phyloP scores from a whole-genome alignment of 2,329 filamentous ascomycete species.

The Cladosporium sp. region DNA sequence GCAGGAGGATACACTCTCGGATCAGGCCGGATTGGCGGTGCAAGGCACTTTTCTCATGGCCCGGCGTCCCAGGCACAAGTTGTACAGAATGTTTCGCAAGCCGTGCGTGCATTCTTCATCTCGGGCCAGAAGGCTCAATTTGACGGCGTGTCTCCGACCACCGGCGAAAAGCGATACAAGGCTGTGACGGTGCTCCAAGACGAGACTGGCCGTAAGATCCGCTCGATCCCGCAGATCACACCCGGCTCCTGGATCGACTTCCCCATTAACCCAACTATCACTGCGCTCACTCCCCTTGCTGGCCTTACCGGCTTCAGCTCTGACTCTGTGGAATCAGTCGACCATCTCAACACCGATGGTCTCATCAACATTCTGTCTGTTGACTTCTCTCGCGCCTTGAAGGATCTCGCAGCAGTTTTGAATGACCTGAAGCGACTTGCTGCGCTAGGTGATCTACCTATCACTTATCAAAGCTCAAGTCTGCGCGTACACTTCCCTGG shows the following conservation, averaged over 20 bases:
- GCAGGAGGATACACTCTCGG: conserved; percentile 78
- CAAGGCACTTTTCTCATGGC: conserved; percentile 84
- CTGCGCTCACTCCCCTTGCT: conserved; percentile 71
- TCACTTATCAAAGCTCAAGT: conserved; percentile 65
- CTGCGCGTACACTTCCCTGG: conserved; percentile 86
- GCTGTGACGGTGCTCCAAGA: conserved; percentile 71
- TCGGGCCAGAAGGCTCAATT: conserved; percentile 85
- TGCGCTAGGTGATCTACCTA: conserved; percentile 74
- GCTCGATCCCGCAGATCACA: conserved; percentile 50
- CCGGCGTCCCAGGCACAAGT: conserved; percentile 84
- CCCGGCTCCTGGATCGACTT: conserved; percentile 88
- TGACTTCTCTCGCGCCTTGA: conserved; percentile 82
- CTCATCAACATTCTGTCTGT: conserved; percentile 79
- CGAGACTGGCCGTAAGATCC: conserved; percentile 65
- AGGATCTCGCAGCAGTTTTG: conserved; percentile 74
- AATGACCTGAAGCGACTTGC: conserved; percentile 77
- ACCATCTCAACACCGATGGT: conserved; percentile 74
- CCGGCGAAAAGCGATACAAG: conserved; percentile 75
- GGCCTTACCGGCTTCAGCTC: conserved; percentile 52
- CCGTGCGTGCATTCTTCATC: conserved; percentile 87
- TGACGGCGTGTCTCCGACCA: conserved; percentile 65
- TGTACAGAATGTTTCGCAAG: conserved; percentile 90
- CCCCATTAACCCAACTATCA: conserved; percentile 80
- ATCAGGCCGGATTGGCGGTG: conserved; percentile 64
- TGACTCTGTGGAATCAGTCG: conserved; percentile 36